phyloP scores from a whole-genome alignment of 257 asterid genomes.

The Cruciata laevipes region DNA sequence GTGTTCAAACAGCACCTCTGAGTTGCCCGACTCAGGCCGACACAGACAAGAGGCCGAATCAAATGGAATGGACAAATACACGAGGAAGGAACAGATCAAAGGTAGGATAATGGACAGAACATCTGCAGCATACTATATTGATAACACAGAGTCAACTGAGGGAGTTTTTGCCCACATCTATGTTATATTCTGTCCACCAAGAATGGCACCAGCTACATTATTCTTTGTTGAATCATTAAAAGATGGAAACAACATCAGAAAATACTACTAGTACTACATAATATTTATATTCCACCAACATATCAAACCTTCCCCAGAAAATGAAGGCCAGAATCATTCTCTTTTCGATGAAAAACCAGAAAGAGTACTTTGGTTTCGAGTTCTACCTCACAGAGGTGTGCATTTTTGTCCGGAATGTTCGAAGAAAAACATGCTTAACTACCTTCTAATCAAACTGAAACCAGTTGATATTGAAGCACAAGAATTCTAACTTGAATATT shows the following conservation, averaged over 20 bases:
- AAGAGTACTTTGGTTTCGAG: not conserved
- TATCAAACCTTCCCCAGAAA: not conserved
- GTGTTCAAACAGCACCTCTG: no score
- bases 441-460: not conserved
- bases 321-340: not conserved
- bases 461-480: not conserved
- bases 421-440: not conserved
- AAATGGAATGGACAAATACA: not conserved
- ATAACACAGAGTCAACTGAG: constrained; percentile 9
- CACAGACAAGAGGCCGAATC: not conserved
- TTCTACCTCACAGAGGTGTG: not conserved
- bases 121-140: constrained; percentile 2
- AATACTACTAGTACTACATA: not conserved
- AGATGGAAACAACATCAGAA: not conserved
- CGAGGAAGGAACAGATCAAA: not conserved
- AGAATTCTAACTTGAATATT: not conserved
- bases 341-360: constrained; percentile 9
- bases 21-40: not conserved
- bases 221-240: constrained; percentile 6
- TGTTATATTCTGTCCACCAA: constrained; percentile 15
- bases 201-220: constrained; percentile 1
- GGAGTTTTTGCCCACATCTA: constrained; percentile 12
- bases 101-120: not conserved
- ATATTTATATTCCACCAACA: not conserved
- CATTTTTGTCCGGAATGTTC: not conserved